Percentiles rank a stretch among this genome's conserved stretches.
phyloP scores from a whole-genome alignment of 139 green algal species.

The Chlamydomonas sp. region DNA sequence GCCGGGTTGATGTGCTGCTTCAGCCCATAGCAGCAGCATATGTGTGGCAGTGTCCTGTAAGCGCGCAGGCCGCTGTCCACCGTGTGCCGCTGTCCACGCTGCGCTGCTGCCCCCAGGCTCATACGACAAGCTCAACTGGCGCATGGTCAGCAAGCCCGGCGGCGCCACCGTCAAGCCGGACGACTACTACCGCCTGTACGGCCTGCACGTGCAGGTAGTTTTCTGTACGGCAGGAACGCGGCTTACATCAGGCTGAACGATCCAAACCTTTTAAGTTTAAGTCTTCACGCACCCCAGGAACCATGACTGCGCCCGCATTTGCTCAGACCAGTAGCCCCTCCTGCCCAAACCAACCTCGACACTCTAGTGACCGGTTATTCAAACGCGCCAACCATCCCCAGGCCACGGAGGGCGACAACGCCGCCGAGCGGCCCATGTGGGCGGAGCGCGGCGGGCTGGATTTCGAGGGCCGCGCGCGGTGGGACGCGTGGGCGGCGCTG shows the following conservation, averaged over 20 bases:
- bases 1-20: too few species aligned
- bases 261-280: not conserved
- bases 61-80: too few species aligned
- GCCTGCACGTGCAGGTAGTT: conserved; percentile 59
- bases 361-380: not conserved
- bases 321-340: not conserved
- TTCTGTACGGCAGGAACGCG: not conserved
- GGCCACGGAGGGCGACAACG: conserved; percentile 83
- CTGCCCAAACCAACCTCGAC: not conserved
- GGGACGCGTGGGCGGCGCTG: conserved; percentile 85
- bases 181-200: conserved; percentile 86
- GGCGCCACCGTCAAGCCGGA: conserved; percentile 90
- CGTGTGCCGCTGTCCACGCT: too few species aligned
- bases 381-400: conserved; percentile 45
- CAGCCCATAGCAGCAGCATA: too few species aligned
- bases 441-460: conserved; percentile 93
- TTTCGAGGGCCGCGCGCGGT: conserved; percentile 89
- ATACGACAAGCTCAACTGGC: conserved; percentile 91
- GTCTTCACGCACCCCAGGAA: too few species aligned
- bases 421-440: conserved; percentile 88
- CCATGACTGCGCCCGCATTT: not conserved
- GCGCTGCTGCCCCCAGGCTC: conserved; percentile 25
- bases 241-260: not conserved
- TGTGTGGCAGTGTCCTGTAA: too few species aligned
- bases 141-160: conserved; percentile 90